Conservation (phyloP, 192 early-diverging fungal genomes). For the Coemansia erecta region DNA sequence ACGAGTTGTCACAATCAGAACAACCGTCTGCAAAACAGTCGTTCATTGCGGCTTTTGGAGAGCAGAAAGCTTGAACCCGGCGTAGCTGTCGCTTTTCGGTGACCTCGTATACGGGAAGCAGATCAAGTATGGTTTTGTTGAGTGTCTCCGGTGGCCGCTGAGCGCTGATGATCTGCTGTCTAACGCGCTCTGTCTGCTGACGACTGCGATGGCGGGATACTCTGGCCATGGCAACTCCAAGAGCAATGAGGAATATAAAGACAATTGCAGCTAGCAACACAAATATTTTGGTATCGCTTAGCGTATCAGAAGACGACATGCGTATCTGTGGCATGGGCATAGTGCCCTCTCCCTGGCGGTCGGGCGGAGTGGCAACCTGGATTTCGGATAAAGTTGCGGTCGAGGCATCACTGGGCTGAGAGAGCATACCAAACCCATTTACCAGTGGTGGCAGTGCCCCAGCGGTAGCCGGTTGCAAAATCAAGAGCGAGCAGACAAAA, state of each 20-base stretch:
- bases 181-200: conserved; percentile 19
- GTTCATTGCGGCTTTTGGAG: conserved; percentile 15
- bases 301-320: conserved; percentile 27
- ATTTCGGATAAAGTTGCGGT: neutral
- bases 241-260: conserved; percentile 50
- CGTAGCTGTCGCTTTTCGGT: conserved; percentile 43
- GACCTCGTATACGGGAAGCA: conserved; percentile 49
- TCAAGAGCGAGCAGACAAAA: neutral
- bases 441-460: neutral
- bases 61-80: conserved; percentile 9
- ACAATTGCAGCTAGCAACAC: conserved; percentile 49
- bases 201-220: conserved; percentile 40
- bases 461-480: neutral
- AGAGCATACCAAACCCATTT: neutral
- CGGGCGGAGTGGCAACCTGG: neutral
- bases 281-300: conserved; percentile 55
- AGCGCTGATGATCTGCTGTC: conserved; percentile 25
- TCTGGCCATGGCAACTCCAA: conserved; percentile 51
- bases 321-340: conserved; percentile 8
- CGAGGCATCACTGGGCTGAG: neutral
- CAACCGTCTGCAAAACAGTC: conserved; percentile 26
- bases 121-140: conserved; percentile 51
- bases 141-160: conserved; percentile 35
- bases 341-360: conserved; percentile 11
- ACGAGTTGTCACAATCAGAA: neutral